Conservation (phyloP, 202 grass and related monocot species). For the Schoenoplectus tabernaemontani region DNA sequence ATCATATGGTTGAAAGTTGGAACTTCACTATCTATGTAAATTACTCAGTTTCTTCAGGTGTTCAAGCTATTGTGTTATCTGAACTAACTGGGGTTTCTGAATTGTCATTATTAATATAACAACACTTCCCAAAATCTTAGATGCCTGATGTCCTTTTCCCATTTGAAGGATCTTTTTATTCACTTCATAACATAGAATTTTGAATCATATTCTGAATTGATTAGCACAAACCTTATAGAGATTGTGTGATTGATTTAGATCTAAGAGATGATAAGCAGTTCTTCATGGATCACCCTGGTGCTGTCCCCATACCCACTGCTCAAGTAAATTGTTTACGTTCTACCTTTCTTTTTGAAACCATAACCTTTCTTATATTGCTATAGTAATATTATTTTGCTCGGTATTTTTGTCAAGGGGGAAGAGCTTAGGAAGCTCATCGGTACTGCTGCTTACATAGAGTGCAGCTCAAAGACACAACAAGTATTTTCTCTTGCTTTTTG, state of each 20-base stretch:
- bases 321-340: conserved; percentile 39
- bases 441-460: conserved; percentile 62
- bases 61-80: background rate
- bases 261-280: conserved; percentile 76
- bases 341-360: background rate
- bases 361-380: background rate
- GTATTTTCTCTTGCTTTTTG: conserved; percentile 13
- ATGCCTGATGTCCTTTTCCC: background rate
- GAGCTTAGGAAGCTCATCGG: conserved; percentile 72
- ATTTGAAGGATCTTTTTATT: background rate
- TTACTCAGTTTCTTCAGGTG: background rate
- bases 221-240: background rate
- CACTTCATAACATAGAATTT: background rate
- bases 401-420: conserved; percentile 49
- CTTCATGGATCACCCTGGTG: conserved; percentile 67
- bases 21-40: background rate
- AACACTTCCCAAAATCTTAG: background rate
- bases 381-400: background rate
- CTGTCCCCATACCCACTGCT: conserved; percentile 49
- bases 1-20: background rate
- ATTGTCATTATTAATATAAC: background rate
- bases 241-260: conserved; percentile 39
- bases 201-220: background rate
- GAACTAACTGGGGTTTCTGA: background rate
- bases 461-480: conserved; percentile 86